Evolutionary conservation across 352 stramenopile species (phyloP).

Genomic region (Globisporangium irregulare): DNA sequence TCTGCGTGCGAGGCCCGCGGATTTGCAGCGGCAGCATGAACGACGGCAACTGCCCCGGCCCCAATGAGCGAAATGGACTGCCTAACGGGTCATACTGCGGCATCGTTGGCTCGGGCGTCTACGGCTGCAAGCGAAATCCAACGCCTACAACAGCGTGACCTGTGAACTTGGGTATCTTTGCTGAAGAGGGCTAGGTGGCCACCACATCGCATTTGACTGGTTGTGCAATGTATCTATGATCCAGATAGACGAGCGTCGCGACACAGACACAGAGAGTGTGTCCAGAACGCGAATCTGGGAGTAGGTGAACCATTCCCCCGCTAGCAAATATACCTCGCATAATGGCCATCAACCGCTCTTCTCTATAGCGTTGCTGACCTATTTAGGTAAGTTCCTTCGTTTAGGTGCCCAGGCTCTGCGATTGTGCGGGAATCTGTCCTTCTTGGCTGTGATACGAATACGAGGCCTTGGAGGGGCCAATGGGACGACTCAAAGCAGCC

Average conservation of each 20-base stretch:
- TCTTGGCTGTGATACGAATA: too few species aligned
- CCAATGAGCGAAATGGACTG: not conserved
- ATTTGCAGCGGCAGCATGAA: constrained; percentile 11
- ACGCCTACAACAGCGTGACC: not conserved
- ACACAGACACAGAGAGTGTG: not conserved
- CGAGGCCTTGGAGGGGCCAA: too few species aligned
- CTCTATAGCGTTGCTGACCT: not conserved
- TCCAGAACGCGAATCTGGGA: not conserved
- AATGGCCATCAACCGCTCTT: not conserved
- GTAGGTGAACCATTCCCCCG: not conserved
- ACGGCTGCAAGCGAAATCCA: constrained; percentile 3
- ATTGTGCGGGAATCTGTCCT: not conserved
- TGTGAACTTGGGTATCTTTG: not conserved
- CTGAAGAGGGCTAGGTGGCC: not conserved
- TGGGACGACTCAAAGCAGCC: not conserved
- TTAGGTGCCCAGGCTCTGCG: not conserved
- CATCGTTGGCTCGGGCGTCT: constrained; percentile 11
- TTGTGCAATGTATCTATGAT: not conserved
- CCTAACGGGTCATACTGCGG: constrained; percentile 3
- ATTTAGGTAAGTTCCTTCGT: not conserved
- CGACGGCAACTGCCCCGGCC: constrained; percentile 9
- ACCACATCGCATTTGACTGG: not conserved
- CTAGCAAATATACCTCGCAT: not conserved
- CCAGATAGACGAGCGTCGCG: not conserved
- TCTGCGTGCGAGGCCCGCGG: constrained; percentile 8